phyloP scores from a whole-genome alignment of 2,329 filamentous ascomycete genomes.

The Sporothrix schenckii region DNA sequence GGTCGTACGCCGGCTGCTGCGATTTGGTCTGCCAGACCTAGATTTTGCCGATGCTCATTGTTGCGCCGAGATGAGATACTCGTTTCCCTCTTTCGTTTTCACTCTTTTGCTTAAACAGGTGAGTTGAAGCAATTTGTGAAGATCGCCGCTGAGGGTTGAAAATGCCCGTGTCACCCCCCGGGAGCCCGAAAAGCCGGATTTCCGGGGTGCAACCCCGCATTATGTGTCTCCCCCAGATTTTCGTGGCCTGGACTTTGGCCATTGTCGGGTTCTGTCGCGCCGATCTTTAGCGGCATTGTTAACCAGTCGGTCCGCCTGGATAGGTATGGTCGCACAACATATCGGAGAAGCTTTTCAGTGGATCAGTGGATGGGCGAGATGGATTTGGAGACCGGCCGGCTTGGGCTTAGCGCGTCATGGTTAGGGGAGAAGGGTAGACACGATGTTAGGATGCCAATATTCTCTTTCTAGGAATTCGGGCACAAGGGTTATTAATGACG shows the following conservation, averaged over 20 bases:
- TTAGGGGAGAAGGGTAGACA: neutral
- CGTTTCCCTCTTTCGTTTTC: neutral
- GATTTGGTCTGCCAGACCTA: neutral
- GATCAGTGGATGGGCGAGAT: neutral
- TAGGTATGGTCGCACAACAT: neutral
- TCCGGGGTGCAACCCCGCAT: slow-evolving; percentile 28
- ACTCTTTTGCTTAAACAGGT: neutral
- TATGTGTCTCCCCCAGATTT: slow-evolving; percentile 23
- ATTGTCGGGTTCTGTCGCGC: neutral
- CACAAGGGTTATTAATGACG: neutral
- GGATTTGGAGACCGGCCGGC: neutral
- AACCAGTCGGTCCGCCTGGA: neutral
- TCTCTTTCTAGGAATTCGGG: neutral
- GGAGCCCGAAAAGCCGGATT: slow-evolving; percentile 26
- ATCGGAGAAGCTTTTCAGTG: slow-evolving; percentile 15
- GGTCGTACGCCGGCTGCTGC: neutral
- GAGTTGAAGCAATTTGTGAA: slow-evolving; percentile 4
- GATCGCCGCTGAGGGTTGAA: neutral
- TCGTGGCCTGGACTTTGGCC: neutral
- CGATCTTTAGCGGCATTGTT: neutral
- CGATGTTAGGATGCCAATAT: neutral
- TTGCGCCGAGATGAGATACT: neutral
- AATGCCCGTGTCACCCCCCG: neutral
- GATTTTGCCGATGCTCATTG: neutral
- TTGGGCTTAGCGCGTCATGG: neutral